These are phyloP conservation scores for Trametes gibbosa DNA, from an alignment of 768 basidiomycete genomes.

Conservation along the genomic window DNA sequence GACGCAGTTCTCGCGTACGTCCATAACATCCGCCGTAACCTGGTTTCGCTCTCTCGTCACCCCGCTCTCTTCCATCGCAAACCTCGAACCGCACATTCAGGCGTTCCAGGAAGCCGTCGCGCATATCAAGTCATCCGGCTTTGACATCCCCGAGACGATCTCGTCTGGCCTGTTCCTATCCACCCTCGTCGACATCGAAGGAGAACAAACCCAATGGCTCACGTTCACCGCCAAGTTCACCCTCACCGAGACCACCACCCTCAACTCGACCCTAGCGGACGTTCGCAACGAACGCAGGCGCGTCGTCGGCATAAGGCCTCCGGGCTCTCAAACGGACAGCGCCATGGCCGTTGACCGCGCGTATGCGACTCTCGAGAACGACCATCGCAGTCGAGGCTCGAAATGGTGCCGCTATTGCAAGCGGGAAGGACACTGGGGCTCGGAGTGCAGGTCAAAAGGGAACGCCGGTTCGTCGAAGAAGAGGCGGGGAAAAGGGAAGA, in stretches of 20 bases:
- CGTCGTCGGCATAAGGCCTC: neutral
- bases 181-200: neutral
- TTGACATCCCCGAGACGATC: neutral
- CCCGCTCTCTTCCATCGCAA: neutral
- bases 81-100: neutral
- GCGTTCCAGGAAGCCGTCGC: slow-evolving; percentile 3
- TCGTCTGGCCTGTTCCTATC: neutral
- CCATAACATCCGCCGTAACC: neutral
- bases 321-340: neutral
- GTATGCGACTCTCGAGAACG: neutral
- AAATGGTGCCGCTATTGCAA: slow-evolving; percentile 1
- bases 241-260: neutral
- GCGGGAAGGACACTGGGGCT: neutral
- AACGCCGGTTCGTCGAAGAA: neutral
- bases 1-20: slow-evolving; percentile 1
- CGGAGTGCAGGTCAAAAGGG: neutral
- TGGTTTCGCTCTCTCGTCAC: neutral
- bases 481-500: neutral
- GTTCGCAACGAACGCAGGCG: slow-evolving; percentile 3
- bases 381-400: neutral
- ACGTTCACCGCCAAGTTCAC: neutral
- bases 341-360: neutral
- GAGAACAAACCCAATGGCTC: neutral
- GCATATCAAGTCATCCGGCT: neutral
- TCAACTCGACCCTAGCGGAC: neutral